Evolutionary conservation across 1,284 basidiomycete genomes (phyloP), one percentile per base, ranked within the genome.

Genomic region (Ceratobasidium papillatum): DNA sequence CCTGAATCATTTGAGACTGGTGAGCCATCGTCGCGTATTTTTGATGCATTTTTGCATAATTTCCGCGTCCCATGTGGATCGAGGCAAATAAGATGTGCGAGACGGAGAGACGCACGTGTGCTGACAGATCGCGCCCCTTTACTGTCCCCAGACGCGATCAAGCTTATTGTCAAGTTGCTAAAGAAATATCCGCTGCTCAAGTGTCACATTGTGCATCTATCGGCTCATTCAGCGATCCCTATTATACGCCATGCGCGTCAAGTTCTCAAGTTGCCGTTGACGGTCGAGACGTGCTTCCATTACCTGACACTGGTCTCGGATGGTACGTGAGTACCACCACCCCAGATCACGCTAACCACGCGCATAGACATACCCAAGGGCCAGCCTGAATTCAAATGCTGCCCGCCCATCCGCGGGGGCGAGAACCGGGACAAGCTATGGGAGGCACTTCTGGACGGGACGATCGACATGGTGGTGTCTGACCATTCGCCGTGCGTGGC

Each of bases 211-310:
- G 96, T 98, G 41, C 96, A 98, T 82, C 89, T 98, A 59, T 95
- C 94, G 51, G 92, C 95, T 1, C 86, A 94, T 1, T 86, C 87
- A 30, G 94, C 94, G 1, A 87, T 98, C 17, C 93, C 91, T 0
- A 78, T 89, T 47, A 89, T 98, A 75, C 87, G 88, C 56, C 85
- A 87, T 54, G 94, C 94, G 1, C 90, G 87, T 77, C 81, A 84
- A 2, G 89, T 90, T 0, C 78, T 83, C 8, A 80, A 81, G 3
- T 81, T 90, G 34, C 90, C 90, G 49, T 84, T 96, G 68, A 94
- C 94, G 0, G 93, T 95, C 74, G 96, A 98, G 84, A 98, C 96
- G 0, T 97, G 95, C 83, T 96, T 96, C 84, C 95, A 98, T 83
- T 98, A 98, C 83, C 88, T 97, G 45, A 89, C 89, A 78, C 86